Base-by-base conservation (phyloP, 1,284 basidiomycete genomes). In the Pseudozyma sp. region DNA sequence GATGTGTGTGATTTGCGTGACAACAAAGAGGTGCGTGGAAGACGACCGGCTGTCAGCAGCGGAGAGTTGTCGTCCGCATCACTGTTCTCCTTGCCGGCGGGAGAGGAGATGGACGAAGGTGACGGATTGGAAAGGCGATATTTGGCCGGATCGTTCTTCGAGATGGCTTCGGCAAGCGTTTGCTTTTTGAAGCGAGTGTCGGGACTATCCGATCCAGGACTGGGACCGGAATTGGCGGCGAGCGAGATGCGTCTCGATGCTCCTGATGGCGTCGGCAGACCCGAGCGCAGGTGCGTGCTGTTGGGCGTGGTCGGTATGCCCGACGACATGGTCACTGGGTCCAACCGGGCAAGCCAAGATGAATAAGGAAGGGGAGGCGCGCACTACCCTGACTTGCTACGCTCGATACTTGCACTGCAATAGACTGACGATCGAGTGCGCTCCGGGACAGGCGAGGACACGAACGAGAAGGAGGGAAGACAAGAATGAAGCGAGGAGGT, bases 221-320 rank as follows among this genome's bases (percentile, higher is more conserved):
- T 71, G 52, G 52, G 47, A 44, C 42, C 53, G 13, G 68, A 52
- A 6, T 33, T 7, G 8, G 61, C 43, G 0, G 62, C 58, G n/a
- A 57, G 61, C 16, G 68, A 62, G 33, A 47, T 48, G 19, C 65
- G 46, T 43, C 68, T 33, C 1, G 49, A 44, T 30, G 43, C 48
- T 30, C 51, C 58, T 3, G 73, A 59, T 4, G 73, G 73, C 29
- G 73, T 71, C 55, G 73, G 73, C 44, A 75, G 53, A 11, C 61
- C 60, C 53, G 68, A 75, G 16, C 73, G 73, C 31, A 68, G 33
- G 37, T 73, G 63, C 17, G 63, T 62, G 48, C 63, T 64, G 54
- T 60, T 68, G 60, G 70, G 70, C 46, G 70, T 73, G 16, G 65
- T 73, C 61, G 70, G 70, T 54, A 73, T 56, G 33, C 70, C 70